Evolutionary conservation across 495 filamentous ascomycete species (phyloP), one percentile per base, ranked within the genome.

Genomic region (Penicillium tannophilum): DNA sequence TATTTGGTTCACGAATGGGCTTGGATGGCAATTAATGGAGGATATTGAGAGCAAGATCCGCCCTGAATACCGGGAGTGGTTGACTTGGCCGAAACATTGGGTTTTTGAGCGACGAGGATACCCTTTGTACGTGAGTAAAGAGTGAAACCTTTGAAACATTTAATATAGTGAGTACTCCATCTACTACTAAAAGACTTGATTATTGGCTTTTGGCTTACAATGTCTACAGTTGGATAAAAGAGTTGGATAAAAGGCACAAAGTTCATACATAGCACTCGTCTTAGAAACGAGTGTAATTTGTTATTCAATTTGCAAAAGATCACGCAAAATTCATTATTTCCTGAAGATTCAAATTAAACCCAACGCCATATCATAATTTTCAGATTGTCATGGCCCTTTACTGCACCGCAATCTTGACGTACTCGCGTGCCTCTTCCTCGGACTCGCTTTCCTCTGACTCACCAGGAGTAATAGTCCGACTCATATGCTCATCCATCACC

Each of bases 1-100:
- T 35, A 63, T 65, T 51, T 80, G 78, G 78, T 79, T 67, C 62
- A 65, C 75, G 52, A 65, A 61, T 20, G 76, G 72, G 8, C 69
- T 73, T 59, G 71, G 58, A 2, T 41, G 55, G 19, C 59, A 63
- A 24, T 36, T 72, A 20, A 11, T 72, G 14, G 52, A 58, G 11
- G 66, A 69, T 48, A 64, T 69, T 54, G 67, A 68, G 42, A 47
- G 16, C 0, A 51, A 62, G 20, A 60, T 64, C 6, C 51, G 64
- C 6, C 58, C 63, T 12, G 53, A 35, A 19, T 69, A 55, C 36
- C 54, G n/a, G 24, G 61, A 62, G 10, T 69, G 66, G 66, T 36
- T 69, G n/a, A 49, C 24, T 16, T 69, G 66, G 66, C 66, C 66
- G 24, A 66, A 19, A 23, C 56, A 39, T 31, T 64, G 61, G 58